Base-by-base conservation (phyloP, 352 stramenopile genomes). In the Thraustochytrium aureum region DNA sequence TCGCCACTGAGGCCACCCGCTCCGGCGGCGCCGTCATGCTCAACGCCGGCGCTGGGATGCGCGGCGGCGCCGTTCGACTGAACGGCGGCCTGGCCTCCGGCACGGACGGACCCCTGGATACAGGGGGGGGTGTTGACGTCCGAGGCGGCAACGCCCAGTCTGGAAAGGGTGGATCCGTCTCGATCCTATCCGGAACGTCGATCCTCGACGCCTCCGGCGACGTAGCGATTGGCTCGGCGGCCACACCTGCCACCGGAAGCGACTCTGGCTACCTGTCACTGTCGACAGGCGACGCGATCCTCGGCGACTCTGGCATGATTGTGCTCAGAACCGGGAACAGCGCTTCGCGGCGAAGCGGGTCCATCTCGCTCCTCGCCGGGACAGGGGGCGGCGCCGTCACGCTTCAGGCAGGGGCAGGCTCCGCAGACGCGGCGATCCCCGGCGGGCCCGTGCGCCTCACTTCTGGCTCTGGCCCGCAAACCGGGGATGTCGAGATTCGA, bases 71-170 rank as follows among this genome's bases (percentile, higher is more conserved):
- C 1, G 38, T 73, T 2, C 10, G 30, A 2, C 59, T 73, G 30
- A 61, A 33, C 30, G 72, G 72, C 30, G 56, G 72, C 35, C 1
- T 45, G 12, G 59, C 72, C 7, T 67, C 54, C 33, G 84, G 81
- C 1, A 54, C 60, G 4, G 73, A 61, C 60, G 30, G 66, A 45
- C 50, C 43, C 26, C 47, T 60, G 12, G 66, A 81, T 37, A 42
- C 30, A 1, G 84, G 85, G 22, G 85, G 85, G 20, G 56, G 10
- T 17, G 43, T 84, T 33, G 32, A 32, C 12, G 5, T 84, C 32
- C 20, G 5, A 1, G 62, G 54, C 43, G 76, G 76, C 22, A 14
- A 37, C 6, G 72, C 67, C 5, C 6, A 7, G 38, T 43, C 41
- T 17, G 72, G 59, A 12, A 41, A 35, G 30, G 76, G 64, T 22